phyloP scores from a whole-genome alignment of 2,329 filamentous ascomycete genomes.

The Fusarium pilosicola region DNA sequence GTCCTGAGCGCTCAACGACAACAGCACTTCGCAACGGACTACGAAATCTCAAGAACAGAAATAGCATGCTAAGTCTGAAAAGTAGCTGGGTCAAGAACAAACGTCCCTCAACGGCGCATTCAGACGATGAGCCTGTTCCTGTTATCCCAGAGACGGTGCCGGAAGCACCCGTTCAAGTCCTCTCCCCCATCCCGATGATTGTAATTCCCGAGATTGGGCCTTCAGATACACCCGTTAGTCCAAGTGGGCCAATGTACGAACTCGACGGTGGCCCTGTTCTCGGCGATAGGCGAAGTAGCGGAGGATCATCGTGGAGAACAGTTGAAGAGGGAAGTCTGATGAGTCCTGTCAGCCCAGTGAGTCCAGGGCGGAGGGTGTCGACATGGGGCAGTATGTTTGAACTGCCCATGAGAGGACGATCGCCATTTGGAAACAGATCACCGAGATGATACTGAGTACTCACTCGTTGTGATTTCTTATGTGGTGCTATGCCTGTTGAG shows the following conservation, averaged over 20 bases:
- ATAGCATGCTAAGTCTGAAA: conserved; percentile 41
- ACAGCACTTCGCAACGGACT: conserved; percentile 34
- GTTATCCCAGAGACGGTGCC: background rate
- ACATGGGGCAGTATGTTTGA: conserved; percentile 19
- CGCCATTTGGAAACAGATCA: background rate
- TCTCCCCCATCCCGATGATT: background rate
- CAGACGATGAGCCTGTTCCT: background rate
- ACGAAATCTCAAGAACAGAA: conserved; percentile 30
- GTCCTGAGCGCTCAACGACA: conserved; percentile 7
- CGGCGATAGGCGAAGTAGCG: conserved; percentile 21
- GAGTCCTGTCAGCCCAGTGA: conserved; percentile 4
- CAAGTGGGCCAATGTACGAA: background rate
- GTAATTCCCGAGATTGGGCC: conserved; percentile 3
- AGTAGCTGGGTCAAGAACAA: conserved; percentile 45
- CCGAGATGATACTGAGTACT: background rate
- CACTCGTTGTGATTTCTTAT: background rate
- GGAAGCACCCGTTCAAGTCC: background rate
- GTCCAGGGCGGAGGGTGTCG: conserved; percentile 9
- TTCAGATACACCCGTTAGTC: background rate
- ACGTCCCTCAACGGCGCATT: background rate
- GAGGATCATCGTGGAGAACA: conserved; percentile 12
- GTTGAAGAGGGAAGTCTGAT: background rate
- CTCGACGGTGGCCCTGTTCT: background rate
- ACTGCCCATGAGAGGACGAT: background rate
- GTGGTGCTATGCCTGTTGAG: background rate